Conservation (phyloP, 1,139 yeast genomes). For the Geotrichum histeridarum region DNA sequence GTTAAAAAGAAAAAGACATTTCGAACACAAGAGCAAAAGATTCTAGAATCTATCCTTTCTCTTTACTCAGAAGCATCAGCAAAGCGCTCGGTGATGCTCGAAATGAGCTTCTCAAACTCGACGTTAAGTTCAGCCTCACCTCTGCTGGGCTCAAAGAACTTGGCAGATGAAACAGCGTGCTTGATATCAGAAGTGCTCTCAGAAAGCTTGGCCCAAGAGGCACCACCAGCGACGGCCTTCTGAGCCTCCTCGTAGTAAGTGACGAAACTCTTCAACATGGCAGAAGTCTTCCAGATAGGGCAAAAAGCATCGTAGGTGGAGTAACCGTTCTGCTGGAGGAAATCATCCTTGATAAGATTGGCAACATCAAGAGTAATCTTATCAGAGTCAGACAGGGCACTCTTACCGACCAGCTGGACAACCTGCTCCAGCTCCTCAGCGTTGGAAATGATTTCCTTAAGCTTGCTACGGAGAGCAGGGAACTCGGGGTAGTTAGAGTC, state of each 20-base stretch:
- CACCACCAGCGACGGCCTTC: conserved; percentile 91
- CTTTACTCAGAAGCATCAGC: conserved; percentile 87
- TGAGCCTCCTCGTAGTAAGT: conserved; percentile 95
- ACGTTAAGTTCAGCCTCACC: conserved; percentile 74
- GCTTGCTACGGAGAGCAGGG: conserved; percentile 81
- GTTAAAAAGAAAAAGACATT: too few relatives aligned
- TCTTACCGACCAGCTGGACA: conserved; percentile 97
- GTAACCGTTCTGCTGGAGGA: conserved; percentile 98
- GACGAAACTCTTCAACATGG: conserved; percentile 94
- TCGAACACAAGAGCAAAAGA: background rate
- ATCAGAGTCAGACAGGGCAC: conserved; percentile 93
- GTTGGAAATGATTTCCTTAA: conserved; percentile 87
- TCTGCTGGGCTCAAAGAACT: conserved; percentile 90
- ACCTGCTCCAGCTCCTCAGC: conserved; percentile 99
- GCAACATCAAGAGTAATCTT: conserved; percentile 95
- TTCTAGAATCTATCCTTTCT: background rate
- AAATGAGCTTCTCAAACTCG: conserved; percentile 71
- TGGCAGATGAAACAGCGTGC: conserved; percentile 89
- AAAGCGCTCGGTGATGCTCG: conserved; percentile 79
- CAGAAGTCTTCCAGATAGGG: conserved; percentile 98
- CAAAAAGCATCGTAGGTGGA: conserved; percentile 97
- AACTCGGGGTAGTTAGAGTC: conserved; percentile 85
- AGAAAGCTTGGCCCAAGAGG: conserved; percentile 85
- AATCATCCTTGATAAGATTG: conserved; percentile 87
- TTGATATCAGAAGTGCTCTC: conserved; percentile 86